A percentile compares a stretch with the other conserved stretches of the same genome.
Evolutionary conservation across 495 filamentous ascomycete species (phyloP).

Genomic region (Pseudoneurospora amorphoporcata): DNA sequence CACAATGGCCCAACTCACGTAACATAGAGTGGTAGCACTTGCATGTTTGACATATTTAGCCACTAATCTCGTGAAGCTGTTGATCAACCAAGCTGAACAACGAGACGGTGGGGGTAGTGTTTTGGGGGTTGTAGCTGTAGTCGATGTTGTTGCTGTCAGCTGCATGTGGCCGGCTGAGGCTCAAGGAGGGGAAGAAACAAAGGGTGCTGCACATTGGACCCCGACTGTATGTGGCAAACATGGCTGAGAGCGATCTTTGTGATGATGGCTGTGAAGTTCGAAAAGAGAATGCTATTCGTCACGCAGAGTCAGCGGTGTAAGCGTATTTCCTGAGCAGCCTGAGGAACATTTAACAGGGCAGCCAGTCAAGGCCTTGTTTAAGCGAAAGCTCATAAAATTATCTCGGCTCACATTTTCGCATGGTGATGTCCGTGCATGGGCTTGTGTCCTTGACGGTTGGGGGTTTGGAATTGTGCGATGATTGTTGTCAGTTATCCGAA

Average conservation of each 20-base stretch:
- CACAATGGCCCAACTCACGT: not conserved
- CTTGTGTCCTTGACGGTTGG: not conserved
- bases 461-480: not conserved
- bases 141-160: not conserved
- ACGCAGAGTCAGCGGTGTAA: not conserved
- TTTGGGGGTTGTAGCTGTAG: not conserved
- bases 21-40: not conserved
- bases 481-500: not conserved
- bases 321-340: not conserved
- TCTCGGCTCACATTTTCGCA: not conserved
- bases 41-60: not conserved
- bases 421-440: not conserved
- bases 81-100: not conserved
- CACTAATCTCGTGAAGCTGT: not conserved
- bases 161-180: not conserved
- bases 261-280: not conserved
- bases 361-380: not conserved
- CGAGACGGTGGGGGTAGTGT: not conserved
- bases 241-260: not conserved
- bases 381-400: not conserved
- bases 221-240: not conserved
- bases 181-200: not conserved
- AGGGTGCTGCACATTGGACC: not conserved
- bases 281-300: not conserved
- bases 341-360: not conserved